These are phyloP conservation scores for Fraxinus greggii DNA, from an alignment of 305 asterid species.

Conservation along the genomic window DNA sequence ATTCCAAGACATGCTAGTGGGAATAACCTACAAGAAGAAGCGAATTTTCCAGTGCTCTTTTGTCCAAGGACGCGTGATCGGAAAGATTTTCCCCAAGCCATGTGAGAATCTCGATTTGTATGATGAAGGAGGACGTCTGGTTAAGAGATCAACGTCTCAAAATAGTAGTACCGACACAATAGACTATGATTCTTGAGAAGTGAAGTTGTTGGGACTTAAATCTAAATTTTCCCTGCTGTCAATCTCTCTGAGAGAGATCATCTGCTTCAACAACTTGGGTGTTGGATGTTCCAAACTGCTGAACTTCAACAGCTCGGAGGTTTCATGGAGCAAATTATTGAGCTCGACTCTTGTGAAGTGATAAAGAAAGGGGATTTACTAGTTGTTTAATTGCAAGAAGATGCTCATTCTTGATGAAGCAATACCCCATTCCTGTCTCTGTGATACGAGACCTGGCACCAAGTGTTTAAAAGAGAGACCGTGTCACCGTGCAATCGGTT, in stretches of 20 bases:
- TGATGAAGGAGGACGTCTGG: constrained; percentile 56
- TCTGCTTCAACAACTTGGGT: constrained; percentile 14
- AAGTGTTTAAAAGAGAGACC: background rate
- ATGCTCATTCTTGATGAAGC: background rate
- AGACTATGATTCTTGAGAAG: constrained; percentile 59
- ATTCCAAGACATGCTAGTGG: constrained; percentile 69
- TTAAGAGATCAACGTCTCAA: constrained; percentile 40
- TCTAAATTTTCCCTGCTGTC: constrained; percentile 3
- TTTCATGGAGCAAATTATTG: constrained; percentile 2
- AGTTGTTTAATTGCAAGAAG: constrained; percentile 7
- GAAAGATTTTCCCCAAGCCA: constrained; percentile 74
- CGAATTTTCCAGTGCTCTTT: constrained; percentile 81
- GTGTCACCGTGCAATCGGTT: background rate
- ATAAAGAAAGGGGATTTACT: background rate
- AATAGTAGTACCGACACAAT: constrained; percentile 37
- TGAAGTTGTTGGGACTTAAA: background rate
- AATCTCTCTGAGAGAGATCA: background rate
- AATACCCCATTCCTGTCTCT: background rate
- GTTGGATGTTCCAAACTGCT: constrained; percentile 6
- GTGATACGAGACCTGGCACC: background rate
- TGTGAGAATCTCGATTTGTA: constrained; percentile 82
- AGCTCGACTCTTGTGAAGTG: constrained; percentile 19
- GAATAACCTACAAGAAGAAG: constrained; percentile 89
- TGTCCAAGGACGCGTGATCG: constrained; percentile 80
- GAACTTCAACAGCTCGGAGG: constrained; percentile 23